Evolutionary conservation across 257 asterid species (phyloP).

Genomic region (Fraxinus anomala): DNA sequence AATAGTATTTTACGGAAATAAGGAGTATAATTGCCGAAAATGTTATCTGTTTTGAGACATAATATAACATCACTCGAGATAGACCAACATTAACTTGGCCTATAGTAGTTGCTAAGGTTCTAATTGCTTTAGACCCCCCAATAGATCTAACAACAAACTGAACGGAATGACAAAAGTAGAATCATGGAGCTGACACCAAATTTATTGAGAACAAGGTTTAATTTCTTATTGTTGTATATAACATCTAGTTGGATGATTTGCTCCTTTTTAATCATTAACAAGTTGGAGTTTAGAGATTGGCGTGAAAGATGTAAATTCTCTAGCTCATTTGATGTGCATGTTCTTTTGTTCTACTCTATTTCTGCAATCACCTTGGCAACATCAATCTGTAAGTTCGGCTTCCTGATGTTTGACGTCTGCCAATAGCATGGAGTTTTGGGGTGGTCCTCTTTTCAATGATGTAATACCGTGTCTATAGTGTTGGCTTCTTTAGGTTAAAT

Average conservation of each 20-base stretch:
- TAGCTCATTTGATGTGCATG: background rate
- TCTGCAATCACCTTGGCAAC: background rate
- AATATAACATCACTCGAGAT: background rate
- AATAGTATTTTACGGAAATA: background rate
- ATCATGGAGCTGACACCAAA: background rate
- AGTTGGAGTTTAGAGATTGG: background rate
- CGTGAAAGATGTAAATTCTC: background rate
- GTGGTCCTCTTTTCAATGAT: conserved; percentile 10
- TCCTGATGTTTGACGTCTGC: background rate
- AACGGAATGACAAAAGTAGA: background rate
- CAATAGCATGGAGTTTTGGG: background rate
- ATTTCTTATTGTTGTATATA: background rate
- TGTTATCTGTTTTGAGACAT: background rate
- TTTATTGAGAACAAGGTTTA: background rate
- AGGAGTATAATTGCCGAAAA: background rate
- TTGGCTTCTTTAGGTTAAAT: background rate
- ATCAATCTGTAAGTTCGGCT: background rate
- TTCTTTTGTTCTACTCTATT: background rate
- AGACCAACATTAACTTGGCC: background rate
- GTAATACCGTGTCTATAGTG: background rate
- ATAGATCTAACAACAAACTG: too few species aligned
- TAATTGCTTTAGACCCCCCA: background rate
- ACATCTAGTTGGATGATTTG: background rate
- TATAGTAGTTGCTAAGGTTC: background rate
- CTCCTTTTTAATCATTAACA: background rate